Base-by-base conservation (phyloP, 2,329 filamentous ascomycete genomes). In the Claviceps humidiphila region DNA sequence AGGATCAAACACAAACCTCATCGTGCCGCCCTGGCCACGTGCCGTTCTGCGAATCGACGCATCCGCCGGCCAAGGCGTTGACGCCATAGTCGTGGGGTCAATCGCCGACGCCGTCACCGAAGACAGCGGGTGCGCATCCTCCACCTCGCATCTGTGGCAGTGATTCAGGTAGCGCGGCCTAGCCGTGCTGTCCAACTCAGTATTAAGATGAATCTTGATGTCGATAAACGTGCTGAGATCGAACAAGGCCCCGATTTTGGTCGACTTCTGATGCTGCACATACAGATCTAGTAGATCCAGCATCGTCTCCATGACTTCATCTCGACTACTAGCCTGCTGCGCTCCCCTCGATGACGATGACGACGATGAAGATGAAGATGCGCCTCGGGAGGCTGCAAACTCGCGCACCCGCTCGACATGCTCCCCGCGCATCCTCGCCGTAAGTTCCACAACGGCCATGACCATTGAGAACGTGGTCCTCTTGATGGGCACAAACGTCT, bases 221-320 rank as follows among this genome's bases (percentile, higher is more conserved):
- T 85, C 81, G 63, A 97, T 87, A 64, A 95, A 91, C 51, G 77
- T 78, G 58, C 91, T 84, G 44, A 91, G 74, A 47, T 84, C 79
- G 66, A 88, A 85, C 47, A 78, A 72, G 16, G 78, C 74, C 6
- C 89, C 90, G 20, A 95, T 74, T 49, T 84, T 81, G 38, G 89
- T 95, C 50, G 77, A 74, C 58, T 80, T 78, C 51, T 81, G 80
- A 63, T 94, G 85, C 62, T 95, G 87, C 0, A 89, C 93, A 67
- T 96, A 97, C 2, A 97, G 77, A 62, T 98, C 91, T 26, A 97
- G 77, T 0, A 96, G 75, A 63, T 97, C 93, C 41, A 96, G 80
- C 60, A 95, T 79, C 0, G 88, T 91, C 74, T 97, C 91, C 71
- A 77, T 65, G 30, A 80, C 70, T 55, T 73, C 72, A 8, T 69